These are phyloP conservation scores for Paracoccidioides brasiliensis DNA, from an alignment of 2,329 filamentous ascomycete species.

Conservation along the genomic window DNA sequence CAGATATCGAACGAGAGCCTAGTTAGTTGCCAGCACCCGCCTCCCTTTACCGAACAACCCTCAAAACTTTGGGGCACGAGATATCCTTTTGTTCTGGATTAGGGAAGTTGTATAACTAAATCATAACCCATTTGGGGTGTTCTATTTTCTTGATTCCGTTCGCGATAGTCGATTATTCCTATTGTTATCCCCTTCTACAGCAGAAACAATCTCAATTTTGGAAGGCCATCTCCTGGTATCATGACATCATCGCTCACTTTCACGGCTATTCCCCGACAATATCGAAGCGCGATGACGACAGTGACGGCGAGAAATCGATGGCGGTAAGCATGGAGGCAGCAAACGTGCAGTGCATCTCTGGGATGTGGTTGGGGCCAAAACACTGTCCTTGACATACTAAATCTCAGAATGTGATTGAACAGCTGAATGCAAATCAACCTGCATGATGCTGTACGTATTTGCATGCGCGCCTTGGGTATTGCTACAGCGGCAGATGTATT, in stretches of 20 bases:
- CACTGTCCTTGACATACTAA: not conserved
- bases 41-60: not conserved
- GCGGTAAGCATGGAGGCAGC: not conserved
- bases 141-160: not conserved
- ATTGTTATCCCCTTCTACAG: too few species aligned
- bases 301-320: not conserved
- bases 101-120: not conserved
- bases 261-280: not conserved
- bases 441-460: not conserved
- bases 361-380: conserved; percentile 1
- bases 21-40: not conserved
- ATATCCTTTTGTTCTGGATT: not conserved
- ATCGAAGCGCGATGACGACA: not conserved
- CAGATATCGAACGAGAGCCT: not conserved
- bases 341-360: not conserved
- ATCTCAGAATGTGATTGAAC: not conserved
- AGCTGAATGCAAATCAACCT: not conserved
- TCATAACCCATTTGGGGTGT: not conserved
- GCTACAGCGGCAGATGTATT: not conserved
- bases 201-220: too few species aligned
- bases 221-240: not conserved
- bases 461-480: not conserved
- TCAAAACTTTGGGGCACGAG: not conserved
- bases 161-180: not conserved
- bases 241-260: not conserved